A percentile compares a stretch with the other conserved stretches of the same genome.
Evolutionary conservation across 257 asterid species (phyloP).

Genomic region (Vinca minor): DNA sequence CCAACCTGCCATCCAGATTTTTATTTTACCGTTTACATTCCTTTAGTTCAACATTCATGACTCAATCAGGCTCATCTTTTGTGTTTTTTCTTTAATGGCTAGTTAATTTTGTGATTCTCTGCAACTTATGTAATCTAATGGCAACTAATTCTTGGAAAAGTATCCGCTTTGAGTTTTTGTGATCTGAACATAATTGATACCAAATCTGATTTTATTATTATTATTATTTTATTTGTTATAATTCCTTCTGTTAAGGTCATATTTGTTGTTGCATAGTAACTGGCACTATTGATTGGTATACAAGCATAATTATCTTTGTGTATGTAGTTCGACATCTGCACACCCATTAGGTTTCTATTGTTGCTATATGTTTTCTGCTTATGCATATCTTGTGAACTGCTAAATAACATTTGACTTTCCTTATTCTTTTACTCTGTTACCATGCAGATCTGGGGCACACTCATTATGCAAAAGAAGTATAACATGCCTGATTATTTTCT

Average conservation of each 20-base stretch:
- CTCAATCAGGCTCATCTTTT: neutral
- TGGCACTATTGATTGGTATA: neutral
- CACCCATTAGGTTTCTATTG: neutral
- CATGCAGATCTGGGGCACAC: constrained; percentile 92
- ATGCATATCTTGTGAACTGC: neutral
- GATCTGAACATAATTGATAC: neutral
- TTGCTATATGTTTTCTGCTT: neutral
- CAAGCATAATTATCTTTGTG: neutral
- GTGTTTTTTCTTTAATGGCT: neutral
- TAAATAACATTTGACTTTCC: constrained; percentile 8
- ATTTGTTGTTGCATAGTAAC: neutral
- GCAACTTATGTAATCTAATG: neutral
- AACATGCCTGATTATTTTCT: constrained; percentile 65
- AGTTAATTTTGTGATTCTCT: neutral
- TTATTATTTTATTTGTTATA: neutral
- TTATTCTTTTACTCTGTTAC: constrained; percentile 17
- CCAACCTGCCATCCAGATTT: neutral
- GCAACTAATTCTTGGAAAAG: neutral
- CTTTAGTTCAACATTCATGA: neutral
- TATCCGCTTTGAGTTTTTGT: neutral
- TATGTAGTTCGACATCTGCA: neutral
- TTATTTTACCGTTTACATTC: neutral
- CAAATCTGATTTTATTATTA: neutral
- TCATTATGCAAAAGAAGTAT: constrained; percentile 95
- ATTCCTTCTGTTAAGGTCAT: neutral